A percentile compares a stretch with the other conserved stretches of the same genome.
Conservation (phyloP, 495 filamentous ascomycete species). For the Hyaloscypha variabilis region DNA sequence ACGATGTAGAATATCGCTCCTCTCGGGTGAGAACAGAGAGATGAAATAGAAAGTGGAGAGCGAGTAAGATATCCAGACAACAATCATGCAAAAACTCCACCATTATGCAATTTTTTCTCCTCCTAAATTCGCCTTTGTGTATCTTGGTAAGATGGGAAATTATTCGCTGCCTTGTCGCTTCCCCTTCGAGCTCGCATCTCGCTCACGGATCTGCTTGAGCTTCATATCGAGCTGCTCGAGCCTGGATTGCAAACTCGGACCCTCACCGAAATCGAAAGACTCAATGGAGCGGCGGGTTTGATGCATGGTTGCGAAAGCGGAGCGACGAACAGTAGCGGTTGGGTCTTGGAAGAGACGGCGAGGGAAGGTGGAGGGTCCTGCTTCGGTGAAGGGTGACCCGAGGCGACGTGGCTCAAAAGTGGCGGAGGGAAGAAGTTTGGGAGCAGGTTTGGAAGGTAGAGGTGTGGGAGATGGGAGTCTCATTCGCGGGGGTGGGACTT, state of each 20-base stretch:
- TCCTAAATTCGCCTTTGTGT: neutral
- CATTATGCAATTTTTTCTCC: neutral
- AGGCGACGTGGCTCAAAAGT: constrained; percentile 41
- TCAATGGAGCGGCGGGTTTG: constrained; percentile 33
- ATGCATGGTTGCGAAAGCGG: constrained; percentile 34
- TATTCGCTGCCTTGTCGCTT: neutral
- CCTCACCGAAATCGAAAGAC: constrained; percentile 34
- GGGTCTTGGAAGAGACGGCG: constrained; percentile 45
- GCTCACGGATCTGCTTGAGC: constrained; percentile 46
- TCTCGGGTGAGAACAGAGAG: neutral
- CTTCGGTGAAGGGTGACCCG: constrained; percentile 50
- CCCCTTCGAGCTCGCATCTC: constrained; percentile 34
- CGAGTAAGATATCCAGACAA: neutral
- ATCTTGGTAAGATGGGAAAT: neutral
- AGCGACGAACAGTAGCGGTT: constrained; percentile 41
- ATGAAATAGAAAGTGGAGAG: neutral
- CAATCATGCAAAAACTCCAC: neutral
- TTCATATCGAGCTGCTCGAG: constrained; percentile 54
- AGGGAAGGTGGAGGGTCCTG: constrained; percentile 47
- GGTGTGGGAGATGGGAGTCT: constrained; percentile 10
- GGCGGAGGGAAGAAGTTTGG: constrained; percentile 23
- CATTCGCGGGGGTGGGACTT: constrained; percentile 34
- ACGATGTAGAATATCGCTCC: neutral
- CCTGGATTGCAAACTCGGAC: constrained; percentile 42
- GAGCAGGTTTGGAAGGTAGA: constrained; percentile 12